Base-by-base conservation (phyloP, 257 asterid species). In the Solanum infundibuliforme region DNA sequence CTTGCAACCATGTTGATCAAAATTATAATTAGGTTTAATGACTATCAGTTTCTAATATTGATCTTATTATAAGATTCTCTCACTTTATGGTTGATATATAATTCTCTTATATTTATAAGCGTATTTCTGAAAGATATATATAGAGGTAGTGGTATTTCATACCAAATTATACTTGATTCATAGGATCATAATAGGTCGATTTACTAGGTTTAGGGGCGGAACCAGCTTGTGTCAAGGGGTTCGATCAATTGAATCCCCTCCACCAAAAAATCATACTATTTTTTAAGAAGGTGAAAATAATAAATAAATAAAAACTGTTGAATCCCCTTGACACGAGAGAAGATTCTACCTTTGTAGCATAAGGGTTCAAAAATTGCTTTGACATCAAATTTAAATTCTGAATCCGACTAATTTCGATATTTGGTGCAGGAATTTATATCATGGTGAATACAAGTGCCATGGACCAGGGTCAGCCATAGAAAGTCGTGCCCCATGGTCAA, bases 401-500 rank as follows among this genome's bases (percentile, higher is more conserved):
- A 12, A 48, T 76, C 11, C 41, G 55, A 76, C 77, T n/a, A 39
- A n/a, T 71, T 27, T 6, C 2, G 23, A 38, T 76, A 35, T 36
- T 43, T 72, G 90, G 39, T 82, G 86, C 93, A 95, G 98, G 41
- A 91, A 92, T 36, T 69, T 94, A 12, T 91, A 94, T 90, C 95
- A 92, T 13, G 98, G 94, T 8, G 98, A 96, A 88, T 94, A 93
- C 32, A 92, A 90, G 36, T 93, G 98, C 20, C 94, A 89, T 6
- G 98, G 98, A 21, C 98, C 98, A 1, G 98, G 98, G 21, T 89
- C 98, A 1, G 83, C 72, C 52, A 84, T 91, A 9, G 48, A 86
- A n/a, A 89, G 89, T 21, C 92, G 98, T 1, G 95, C 94, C 4
- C 83, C 89, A 35, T 96, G 98, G 98, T 91, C 98, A 16, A 96